Evolutionary conservation across 768 basidiomycete genomes (phyloP).

Genomic region (Russula vinacea): DNA sequence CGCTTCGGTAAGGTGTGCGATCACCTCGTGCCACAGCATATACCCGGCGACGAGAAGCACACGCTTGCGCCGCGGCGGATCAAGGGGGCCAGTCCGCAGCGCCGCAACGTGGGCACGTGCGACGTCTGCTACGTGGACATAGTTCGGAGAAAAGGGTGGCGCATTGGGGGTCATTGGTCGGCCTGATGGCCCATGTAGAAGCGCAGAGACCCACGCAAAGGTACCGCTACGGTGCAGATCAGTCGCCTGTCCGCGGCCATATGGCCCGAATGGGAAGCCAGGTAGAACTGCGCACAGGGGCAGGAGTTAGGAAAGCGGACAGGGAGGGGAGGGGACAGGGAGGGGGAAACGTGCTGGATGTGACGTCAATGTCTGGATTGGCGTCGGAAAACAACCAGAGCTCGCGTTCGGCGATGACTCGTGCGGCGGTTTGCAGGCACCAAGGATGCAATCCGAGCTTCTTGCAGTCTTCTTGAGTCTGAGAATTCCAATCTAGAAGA

Average conservation of each 20-base stretch:
- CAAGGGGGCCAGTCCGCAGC: constrained; percentile 15
- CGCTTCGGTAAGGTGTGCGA: constrained; percentile 10
- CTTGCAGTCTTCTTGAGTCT: constrained; percentile 11
- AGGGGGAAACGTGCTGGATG: constrained; percentile 17
- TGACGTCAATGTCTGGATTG: constrained; percentile 20
- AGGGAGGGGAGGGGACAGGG: no score
- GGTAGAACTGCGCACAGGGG: constrained; percentile 10
- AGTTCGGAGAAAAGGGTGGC: constrained; percentile 23
- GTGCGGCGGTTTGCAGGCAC: constrained; percentile 19
- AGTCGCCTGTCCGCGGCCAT: constrained; percentile 22
- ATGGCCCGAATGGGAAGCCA: constrained; percentile 21
- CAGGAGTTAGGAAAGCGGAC: neutral
- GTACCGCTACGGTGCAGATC: constrained; percentile 12
- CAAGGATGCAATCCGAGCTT: constrained; percentile 25
- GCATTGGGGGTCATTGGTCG: constrained; percentile 15
- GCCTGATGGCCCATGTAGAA: constrained; percentile 19
- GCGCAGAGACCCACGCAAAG: constrained; percentile 23
- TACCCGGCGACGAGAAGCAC: constrained; percentile 23
- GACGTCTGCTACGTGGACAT: constrained; percentile 21
- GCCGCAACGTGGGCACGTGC: constrained; percentile 19
- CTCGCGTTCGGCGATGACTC: constrained; percentile 25
- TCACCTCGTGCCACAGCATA: constrained; percentile 21
- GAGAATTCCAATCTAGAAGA: constrained; percentile 23
- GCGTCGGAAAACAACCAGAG: constrained; percentile 23
- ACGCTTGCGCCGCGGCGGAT: constrained; percentile 15